Base-by-base conservation (phyloP, 2,329 filamentous ascomycete genomes). In the Clonostachys sp. region DNA sequence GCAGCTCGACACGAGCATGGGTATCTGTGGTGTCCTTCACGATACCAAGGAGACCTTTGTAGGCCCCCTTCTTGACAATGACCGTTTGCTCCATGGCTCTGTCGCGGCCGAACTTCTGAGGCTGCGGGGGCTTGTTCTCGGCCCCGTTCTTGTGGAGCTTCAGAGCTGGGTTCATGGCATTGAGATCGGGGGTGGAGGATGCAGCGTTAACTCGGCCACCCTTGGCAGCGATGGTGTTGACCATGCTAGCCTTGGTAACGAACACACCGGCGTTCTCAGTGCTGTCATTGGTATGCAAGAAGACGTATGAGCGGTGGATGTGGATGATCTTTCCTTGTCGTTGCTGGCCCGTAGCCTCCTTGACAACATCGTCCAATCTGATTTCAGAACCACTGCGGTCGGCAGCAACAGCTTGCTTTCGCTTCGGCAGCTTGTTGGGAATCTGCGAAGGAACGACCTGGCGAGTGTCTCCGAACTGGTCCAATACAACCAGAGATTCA, bases 331-430 rank as follows among this genome's bases (percentile, higher is more conserved):
- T 89, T 56, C 94, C 94, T 57, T 86, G 84, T 47, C 90, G 85
- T 55, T 86, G 82, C 68, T 96, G 91, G 34, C 92, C 94, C 17
- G 86, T 86, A 50, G 85, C 82, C 66, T 99, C 94, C 58, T 92
- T 92, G 50, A 99, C 89, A 2, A 90, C 91, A 63, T 99, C 94
- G 48, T 95, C 92, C 14, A 86, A 75, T 50, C 91, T 83, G 54
- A 99, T 96, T 64, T 99, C 94, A 14, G 91, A 91, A 12, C 94
- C 92, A 58, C 92, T 91, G 49, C 90, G 84, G 62, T 99, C 94
- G 10, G 92, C 94, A 5, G 94, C 92, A 12, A 97, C 91, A 10
- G 89, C 89, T 53, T 87, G 81, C 59, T 87, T 89, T 53, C 91
- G 86, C 59, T 84, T 84, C 4, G 89, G 87, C 42, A 97, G 78